phyloP scores from a whole-genome alignment of 108 stramenopile species.

The Ochromonas danica region DNA sequence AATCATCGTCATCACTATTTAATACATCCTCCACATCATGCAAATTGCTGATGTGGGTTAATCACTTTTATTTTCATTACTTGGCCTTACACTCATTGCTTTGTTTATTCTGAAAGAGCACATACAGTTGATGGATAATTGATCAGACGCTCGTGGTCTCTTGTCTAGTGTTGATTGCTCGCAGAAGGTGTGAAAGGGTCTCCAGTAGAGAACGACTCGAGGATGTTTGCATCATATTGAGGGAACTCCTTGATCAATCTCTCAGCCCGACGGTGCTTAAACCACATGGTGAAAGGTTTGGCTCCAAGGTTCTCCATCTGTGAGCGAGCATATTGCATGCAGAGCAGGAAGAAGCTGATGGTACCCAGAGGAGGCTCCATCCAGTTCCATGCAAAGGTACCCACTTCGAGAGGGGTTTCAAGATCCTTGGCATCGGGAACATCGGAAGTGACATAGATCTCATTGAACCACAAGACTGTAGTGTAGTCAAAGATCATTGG shows the following conservation, averaged over 20 bases:
- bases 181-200: not conserved
- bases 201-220: conserved; percentile 7
- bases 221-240: not conserved
- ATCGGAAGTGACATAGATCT: conserved; percentile 71
- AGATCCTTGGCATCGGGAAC: conserved; percentile 71
- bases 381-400: conserved; percentile 41
- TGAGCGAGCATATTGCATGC: conserved; percentile 67
- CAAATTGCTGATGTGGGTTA: no score
- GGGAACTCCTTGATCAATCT: not conserved
- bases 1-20: no score
- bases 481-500: conserved; percentile 71
- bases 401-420: conserved; percentile 69
- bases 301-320: conserved; percentile 78
- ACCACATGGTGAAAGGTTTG: conserved; percentile 61
- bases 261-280: conserved; percentile 12
- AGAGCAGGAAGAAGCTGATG: conserved; percentile 70
- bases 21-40: no score
- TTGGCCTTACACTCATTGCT: no score
- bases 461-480: conserved; percentile 75
- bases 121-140: no score
- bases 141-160: no score
- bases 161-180: no score
- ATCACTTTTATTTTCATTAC: no score
- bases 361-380: conserved; percentile 62
- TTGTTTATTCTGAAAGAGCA: no score